Conservation (phyloP, 2,329 filamentous ascomycete genomes). For the Aspergillus sp. region DNA sequence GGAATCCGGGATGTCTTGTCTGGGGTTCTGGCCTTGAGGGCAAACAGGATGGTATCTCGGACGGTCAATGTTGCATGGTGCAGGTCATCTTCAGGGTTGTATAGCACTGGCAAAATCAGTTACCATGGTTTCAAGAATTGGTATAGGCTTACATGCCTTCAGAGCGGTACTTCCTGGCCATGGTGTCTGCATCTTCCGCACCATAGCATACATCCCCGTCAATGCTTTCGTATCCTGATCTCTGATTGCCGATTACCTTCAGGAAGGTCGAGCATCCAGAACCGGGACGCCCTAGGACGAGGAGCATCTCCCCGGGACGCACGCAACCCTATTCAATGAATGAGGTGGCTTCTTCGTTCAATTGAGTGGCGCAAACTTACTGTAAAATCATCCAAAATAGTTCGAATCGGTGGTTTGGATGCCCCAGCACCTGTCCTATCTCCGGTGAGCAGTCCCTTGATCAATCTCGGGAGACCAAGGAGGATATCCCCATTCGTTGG, state of each 20-base stretch:
- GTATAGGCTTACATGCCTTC: conserved; percentile 21
- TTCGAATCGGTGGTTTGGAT: conserved; percentile 46
- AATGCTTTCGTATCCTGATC: conserved; percentile 51
- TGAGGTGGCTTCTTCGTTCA: too few species aligned
- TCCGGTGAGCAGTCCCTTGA: conserved; percentile 36
- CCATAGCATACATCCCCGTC: conserved; percentile 48
- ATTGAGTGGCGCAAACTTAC: conserved; percentile 16
- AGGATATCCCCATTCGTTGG: conserved; percentile 50
- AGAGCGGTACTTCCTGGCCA: conserved; percentile 41
- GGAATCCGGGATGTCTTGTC: conserved; percentile 51
- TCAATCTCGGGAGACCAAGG: conserved; percentile 38
- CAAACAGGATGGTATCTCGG: conserved; percentile 64
- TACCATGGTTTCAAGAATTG: not conserved
- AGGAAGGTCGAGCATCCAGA: conserved; percentile 67
- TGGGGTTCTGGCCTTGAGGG: conserved; percentile 59
- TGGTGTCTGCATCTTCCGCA: conserved; percentile 43
- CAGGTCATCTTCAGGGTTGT: conserved; percentile 68
- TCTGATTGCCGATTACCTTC: conserved; percentile 66
- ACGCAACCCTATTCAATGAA: conserved; percentile 32
- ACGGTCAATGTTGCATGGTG: conserved; percentile 73
- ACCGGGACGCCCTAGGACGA: conserved; percentile 33
- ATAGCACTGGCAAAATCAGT: conserved; percentile 45
- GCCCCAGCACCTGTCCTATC: conserved; percentile 19
- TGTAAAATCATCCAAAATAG: conserved; percentile 56
- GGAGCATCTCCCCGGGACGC: conserved; percentile 30